Conservation (phyloP, 352 stramenopile genomes). For the Globisporangium spinosum region DNA sequence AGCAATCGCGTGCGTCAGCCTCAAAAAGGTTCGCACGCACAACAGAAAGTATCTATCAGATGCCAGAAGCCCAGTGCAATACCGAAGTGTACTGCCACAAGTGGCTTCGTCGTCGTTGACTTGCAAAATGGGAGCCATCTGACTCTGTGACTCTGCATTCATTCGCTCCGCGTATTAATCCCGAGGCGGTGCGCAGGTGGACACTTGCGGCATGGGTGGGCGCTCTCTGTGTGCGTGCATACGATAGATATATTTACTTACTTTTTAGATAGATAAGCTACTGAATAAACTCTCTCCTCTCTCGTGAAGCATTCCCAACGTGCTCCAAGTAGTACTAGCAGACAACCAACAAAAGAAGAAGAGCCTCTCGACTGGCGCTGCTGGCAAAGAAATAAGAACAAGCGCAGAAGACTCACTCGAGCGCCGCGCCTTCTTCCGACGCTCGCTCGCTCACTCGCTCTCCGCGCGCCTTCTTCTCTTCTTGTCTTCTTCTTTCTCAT, state of each 20-base stretch:
- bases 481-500: not conserved
- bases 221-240: not conserved
- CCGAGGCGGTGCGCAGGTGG: not conserved
- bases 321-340: not conserved
- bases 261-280: constrained; percentile 1
- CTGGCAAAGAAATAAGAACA: not conserved
- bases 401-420: not conserved
- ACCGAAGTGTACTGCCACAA: not conserved
- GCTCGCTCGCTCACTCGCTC: not conserved
- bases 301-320: not conserved
- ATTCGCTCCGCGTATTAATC: not conserved
- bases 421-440: constrained; percentile 12
- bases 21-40: not conserved
- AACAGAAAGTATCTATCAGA: constrained; percentile 1
- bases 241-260: not conserved
- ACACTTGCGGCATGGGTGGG: not conserved
- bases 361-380: not conserved
- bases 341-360: not conserved
- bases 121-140: not conserved
- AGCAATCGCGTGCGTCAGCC: not conserved
- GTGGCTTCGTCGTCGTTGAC: not conserved
- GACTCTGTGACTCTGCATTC: not conserved
- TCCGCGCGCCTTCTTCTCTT: not conserved
- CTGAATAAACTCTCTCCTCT: not conserved
- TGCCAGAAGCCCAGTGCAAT: not conserved